phyloP scores from a whole-genome alignment of 2,329 filamentous ascomycete species.

The Aspergillus nomiae region DNA sequence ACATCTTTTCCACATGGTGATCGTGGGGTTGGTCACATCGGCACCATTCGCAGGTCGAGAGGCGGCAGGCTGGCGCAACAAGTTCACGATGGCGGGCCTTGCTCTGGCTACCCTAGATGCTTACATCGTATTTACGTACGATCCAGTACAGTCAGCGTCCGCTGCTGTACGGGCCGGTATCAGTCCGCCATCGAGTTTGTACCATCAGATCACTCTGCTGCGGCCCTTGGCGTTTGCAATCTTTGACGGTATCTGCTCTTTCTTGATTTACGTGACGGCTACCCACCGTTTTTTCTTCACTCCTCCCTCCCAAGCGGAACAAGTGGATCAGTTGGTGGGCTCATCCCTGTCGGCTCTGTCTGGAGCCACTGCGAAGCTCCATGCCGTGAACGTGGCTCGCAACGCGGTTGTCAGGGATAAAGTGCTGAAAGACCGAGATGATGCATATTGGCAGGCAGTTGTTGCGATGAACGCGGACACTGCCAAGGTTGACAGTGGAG shows the following conservation, averaged over 20 bases:
- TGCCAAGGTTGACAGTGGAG: slow-evolving; percentile 53
- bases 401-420: slow-evolving; percentile 79
- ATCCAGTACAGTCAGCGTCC: slow-evolving; percentile 57
- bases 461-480: slow-evolving; percentile 56
- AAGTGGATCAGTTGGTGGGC: slow-evolving; percentile 59
- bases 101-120: slow-evolving; percentile 65
- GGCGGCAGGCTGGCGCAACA: slow-evolving; percentile 68
- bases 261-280: slow-evolving; percentile 70
- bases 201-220: slow-evolving; percentile 53
- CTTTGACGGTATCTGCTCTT: slow-evolving; percentile 66
- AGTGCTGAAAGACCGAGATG: slow-evolving; percentile 64
- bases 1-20: slow-evolving; percentile 76
- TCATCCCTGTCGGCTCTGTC: slow-evolving; percentile 59
- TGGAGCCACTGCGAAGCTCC: slow-evolving; percentile 65
- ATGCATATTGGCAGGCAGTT: slow-evolving; percentile 70
- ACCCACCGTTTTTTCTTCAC: slow-evolving; percentile 77
- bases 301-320: slow-evolving; percentile 63
- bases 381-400: slow-evolving; percentile 71
- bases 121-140: slow-evolving; percentile 66
- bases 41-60: slow-evolving; percentile 64
- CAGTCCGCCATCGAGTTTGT: slow-evolving; percentile 54
- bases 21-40: slow-evolving; percentile 74
- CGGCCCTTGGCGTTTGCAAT: slow-evolving; percentile 66
- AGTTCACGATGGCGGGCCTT: slow-evolving; percentile 66
- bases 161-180: slow-evolving; percentile 64